Conservation (phyloP, 2,329 filamentous ascomycete genomes). For the Fusarium sp. region DNA sequence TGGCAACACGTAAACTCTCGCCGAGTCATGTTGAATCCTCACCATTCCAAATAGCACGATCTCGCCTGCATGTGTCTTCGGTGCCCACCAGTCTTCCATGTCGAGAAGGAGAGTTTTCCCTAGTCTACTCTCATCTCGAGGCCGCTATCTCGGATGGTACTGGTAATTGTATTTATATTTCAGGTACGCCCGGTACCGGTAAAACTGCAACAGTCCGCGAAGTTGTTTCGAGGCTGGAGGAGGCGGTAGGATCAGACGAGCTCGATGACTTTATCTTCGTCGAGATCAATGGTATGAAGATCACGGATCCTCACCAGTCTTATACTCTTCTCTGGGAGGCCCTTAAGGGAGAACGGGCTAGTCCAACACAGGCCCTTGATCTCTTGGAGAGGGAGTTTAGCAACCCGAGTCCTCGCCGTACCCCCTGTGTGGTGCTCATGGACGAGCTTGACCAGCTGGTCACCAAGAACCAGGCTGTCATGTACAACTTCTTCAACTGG, state of each 20-base stretch:
- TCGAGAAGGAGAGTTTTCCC: slow-evolving; percentile 88
- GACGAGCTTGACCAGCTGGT: slow-evolving; percentile 98
- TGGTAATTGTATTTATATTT: slow-evolving; percentile 98
- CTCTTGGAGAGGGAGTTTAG: slow-evolving; percentile 93
- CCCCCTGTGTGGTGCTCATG: slow-evolving; percentile 97
- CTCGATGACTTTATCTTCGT: slow-evolving; percentile 99
- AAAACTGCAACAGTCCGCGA: slow-evolving; percentile 98
- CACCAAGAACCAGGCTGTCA: slow-evolving; percentile 98
- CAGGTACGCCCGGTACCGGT: slow-evolving; percentile 96
- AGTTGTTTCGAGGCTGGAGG: slow-evolving; percentile 88
- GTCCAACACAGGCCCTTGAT: slow-evolving; percentile 89
- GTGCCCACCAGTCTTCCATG: slow-evolving; percentile 91
- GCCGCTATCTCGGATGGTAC: slow-evolving; percentile 93
- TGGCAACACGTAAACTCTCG: slow-evolving; percentile 88
- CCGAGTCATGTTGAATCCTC: slow-evolving; percentile 80
- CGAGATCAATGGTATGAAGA: slow-evolving; percentile 99
- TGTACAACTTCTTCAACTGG: slow-evolving; percentile 99
- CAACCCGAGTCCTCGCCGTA: slow-evolving; percentile 87
- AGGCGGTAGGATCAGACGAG: slow-evolving; percentile 88
- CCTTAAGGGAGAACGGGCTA: slow-evolving; percentile 90
- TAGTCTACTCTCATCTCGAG: slow-evolving; percentile 93
- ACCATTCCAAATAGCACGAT: slow-evolving; percentile 91
- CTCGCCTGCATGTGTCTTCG: slow-evolving; percentile 90
- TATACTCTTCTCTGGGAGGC: slow-evolving; percentile 97
- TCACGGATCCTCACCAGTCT: slow-evolving; percentile 96